Conservation (phyloP, 441 rosid species). For the Metrosideros polymorpha region DNA sequence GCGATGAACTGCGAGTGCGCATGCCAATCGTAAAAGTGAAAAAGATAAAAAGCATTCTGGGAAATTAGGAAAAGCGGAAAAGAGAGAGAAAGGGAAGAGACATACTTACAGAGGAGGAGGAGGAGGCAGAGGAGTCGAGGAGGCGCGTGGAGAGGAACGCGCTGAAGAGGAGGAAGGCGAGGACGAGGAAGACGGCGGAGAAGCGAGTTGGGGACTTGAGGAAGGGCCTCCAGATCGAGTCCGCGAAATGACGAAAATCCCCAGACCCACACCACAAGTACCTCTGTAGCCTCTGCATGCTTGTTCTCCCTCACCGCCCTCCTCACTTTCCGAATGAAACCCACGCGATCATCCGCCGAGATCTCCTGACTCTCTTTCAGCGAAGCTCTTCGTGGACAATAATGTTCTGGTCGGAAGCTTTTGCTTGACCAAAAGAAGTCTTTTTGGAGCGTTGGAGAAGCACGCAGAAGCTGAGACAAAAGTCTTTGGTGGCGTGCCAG, state of each 20-base stretch:
- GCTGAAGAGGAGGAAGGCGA: slow-evolving; percentile 32
- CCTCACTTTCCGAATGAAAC: neutral
- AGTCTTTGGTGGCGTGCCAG: neutral
- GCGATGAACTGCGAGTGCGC: neutral
- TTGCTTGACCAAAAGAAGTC: neutral
- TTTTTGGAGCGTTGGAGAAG: neutral
- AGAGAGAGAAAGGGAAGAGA: neutral
- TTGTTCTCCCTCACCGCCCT: slow-evolving; percentile 6
- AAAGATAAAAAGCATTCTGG: neutral
- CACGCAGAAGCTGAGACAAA: neutral
- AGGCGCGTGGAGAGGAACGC: slow-evolving; percentile 37
- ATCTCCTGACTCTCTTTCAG: neutral
- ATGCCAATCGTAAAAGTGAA: neutral
- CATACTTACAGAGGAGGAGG: slow-evolving; percentile 24
- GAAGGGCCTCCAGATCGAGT: slow-evolving; percentile 12
- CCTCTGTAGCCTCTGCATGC: slow-evolving; percentile 11
- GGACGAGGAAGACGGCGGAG: slow-evolving; percentile 8
- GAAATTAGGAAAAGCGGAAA: neutral
- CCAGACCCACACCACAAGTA: slow-evolving; percentile 12
- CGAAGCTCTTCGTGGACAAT: neutral
- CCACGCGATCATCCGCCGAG: neutral
- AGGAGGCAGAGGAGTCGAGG: slow-evolving; percentile 24
- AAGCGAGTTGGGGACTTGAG: slow-evolving; percentile 16
- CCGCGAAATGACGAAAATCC: slow-evolving; percentile 1
- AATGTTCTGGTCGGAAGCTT: neutral